Evolutionary conservation across 768 basidiomycete genomes (phyloP), one percentile per base, ranked within the genome.

Genomic region (Cyclocybe cylindracea): DNA sequence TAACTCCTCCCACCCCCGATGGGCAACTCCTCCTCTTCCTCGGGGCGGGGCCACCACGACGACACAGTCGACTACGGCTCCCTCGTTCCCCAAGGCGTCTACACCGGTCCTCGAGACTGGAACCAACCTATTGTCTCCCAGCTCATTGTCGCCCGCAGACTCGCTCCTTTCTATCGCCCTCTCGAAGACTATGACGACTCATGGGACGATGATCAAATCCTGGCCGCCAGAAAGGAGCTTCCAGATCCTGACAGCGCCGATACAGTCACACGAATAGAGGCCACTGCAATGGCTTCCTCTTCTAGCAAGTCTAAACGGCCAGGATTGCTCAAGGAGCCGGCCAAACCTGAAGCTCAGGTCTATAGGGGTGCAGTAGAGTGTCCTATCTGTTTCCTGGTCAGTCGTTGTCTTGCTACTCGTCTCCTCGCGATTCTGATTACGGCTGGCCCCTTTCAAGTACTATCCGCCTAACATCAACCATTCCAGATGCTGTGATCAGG

Each of bases 381-480:
- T 76, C 97, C 97, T 18, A 97, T 99, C 55, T 99, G 95, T 73
- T 98, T 98, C 73, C 78, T 98, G 70, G 96, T 91, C 61, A 66
- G 87, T 83, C 51, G 49, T 61, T 57, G 60, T 55, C 46, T 59
- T 33, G 24, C 24, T 14, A 38, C n/a, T 49, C 56, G 53, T 39
- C 43, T 51, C 48, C 29, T 50, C 54, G 51, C 43, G 63, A 62
- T 39, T 63, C 61, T 68, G 46, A 62, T 71, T 67, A 64, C 60
- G 55, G 63, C 58, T 58, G 60, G 35, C 56, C 50, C 52, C 48
- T 59, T 56, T 24, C 19, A 65, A 99, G 96, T 98, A 96, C 70
- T 99, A 98, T 65, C 97, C 97, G 18, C 80, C 89, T 41, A 96
- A 98, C 70, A 97, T 98, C 71, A 98, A 98, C 66, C 88, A 87